phyloP scores from a whole-genome alignment of 23 red algal species.

The Gracilaria domingensis region DNA sequence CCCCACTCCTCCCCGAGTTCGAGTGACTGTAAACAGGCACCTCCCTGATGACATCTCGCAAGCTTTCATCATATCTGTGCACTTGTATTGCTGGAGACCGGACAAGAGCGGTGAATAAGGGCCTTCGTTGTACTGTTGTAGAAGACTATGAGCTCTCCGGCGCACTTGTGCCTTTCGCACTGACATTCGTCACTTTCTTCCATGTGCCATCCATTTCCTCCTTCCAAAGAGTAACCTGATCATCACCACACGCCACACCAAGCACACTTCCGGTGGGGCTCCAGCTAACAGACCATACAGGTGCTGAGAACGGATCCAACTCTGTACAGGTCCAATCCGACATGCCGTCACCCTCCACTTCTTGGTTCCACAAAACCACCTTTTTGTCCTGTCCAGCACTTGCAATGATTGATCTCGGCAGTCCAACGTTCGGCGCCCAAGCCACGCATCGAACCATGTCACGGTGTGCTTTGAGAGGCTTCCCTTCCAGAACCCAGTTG shows the following conservation, averaged over 20 bases:
- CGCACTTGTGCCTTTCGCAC: conserved; percentile 19
- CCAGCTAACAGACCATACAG: conserved; percentile 98
- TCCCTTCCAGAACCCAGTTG: conserved; percentile 78
- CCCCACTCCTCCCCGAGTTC: not conserved
- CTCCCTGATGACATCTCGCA: not conserved
- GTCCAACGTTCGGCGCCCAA: conserved; percentile 89
- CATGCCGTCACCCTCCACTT: conserved; percentile 54
- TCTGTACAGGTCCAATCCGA: conserved; percentile 81
- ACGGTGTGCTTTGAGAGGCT: conserved; percentile 78
- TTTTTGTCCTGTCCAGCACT: conserved; percentile 88
- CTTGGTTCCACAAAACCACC: conserved; percentile 92
- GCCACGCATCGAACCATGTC: conserved; percentile 97
- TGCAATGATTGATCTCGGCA: conserved; percentile 72
- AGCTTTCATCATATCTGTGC: not conserved
- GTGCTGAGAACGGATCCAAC: conserved; percentile 75
- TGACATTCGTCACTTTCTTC: conserved; percentile 71
- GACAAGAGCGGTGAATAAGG: not conserved
- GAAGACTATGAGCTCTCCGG: conserved; percentile 44
- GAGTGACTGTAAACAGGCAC: not conserved
- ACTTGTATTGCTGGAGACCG: not conserved
- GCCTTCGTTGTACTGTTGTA: not conserved
- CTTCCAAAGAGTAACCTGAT: conserved; percentile 93
- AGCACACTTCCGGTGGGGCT: conserved; percentile 85
- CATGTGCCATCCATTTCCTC: conserved; percentile 78
- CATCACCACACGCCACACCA: conserved; percentile 90